Percentiles rank a stretch among this genome's conserved stretches.
These are phyloP conservation scores for Metschnikowia koreensis DNA, from an alignment of 805 yeast genomes.

Conservation along the genomic window DNA sequence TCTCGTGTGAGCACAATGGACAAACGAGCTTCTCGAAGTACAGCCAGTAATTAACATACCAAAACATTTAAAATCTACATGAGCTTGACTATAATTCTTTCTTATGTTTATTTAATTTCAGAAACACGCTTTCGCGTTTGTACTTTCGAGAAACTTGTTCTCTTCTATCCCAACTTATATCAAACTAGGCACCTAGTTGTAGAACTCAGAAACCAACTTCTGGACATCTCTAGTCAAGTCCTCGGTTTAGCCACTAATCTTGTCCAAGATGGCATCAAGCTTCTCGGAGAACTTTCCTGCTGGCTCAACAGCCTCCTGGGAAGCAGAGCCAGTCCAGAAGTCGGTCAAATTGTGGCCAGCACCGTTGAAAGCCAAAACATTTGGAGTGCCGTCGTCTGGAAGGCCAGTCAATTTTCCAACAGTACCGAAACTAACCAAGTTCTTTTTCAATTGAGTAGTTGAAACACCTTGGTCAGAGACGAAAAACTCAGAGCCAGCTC, in stretches of 20 bases:
- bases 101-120: neutral
- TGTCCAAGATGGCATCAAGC: conserved; percentile 23
- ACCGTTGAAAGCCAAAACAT: conserved; percentile 76
- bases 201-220: conserved; percentile 27
- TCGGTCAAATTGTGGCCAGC: conserved; percentile 68
- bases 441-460: conserved; percentile 75
- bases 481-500: conserved; percentile 60
- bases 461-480: conserved; percentile 53
- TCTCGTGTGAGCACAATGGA: too few relatives aligned
- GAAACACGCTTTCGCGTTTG: neutral
- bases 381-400: conserved; percentile 70
- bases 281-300: conserved; percentile 15
- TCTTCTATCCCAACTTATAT: neutral
- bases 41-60: too few relatives aligned
- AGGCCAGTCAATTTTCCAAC: conserved; percentile 57
- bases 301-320: conserved; percentile 15
- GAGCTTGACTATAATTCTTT: neutral
- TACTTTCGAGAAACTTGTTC: neutral
- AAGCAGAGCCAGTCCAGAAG: conserved; percentile 50
- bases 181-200: conserved; percentile 11
- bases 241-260: conserved; percentile 19
- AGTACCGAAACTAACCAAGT: conserved; percentile 67
- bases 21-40: too few relatives aligned
- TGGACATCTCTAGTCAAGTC: conserved; percentile 25
- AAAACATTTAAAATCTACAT: neutral